Conservation (phyloP, 202 grass and related monocot species). For the Eragrostis tef region DNA sequence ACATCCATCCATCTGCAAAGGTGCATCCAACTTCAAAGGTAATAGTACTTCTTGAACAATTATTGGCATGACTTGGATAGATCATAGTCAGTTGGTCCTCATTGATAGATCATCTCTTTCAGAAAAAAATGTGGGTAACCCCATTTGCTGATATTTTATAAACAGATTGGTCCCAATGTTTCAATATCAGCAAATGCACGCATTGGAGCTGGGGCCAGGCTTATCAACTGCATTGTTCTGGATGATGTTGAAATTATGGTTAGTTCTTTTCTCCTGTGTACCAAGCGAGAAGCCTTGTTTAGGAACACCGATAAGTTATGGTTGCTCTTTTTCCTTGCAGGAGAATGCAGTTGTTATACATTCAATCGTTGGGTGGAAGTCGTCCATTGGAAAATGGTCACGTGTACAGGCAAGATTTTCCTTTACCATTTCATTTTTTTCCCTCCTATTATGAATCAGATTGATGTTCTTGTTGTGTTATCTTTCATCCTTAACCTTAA, state of each 20-base stretch:
- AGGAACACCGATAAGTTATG: slow-evolving; percentile 37
- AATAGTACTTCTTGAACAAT: slow-evolving; percentile 35
- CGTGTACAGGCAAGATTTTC: slow-evolving; percentile 83
- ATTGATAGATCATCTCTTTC: neutral
- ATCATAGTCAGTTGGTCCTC: slow-evolving; percentile 32
- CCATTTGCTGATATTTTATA: slow-evolving; percentile 7
- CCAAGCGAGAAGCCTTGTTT: slow-evolving; percentile 32
- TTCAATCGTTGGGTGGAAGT: slow-evolving; percentile 98
- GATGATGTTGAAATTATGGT: slow-evolving; percentile 99
- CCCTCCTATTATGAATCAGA: neutral
- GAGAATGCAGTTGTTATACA: slow-evolving; percentile 99
- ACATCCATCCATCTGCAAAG: slow-evolving; percentile 97
- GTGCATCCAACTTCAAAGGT: slow-evolving; percentile 99
- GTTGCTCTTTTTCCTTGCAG: slow-evolving; percentile 49
- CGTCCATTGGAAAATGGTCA: slow-evolving; percentile 95
- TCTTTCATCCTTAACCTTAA: neutral
- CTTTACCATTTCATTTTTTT: slow-evolving; percentile 15
- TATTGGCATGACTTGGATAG: slow-evolving; percentile 17
- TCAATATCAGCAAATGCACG: slow-evolving; percentile 98
- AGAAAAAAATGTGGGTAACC: slow-evolving; percentile 34
- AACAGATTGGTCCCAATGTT: slow-evolving; percentile 97
- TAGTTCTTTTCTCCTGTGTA: slow-evolving; percentile 30
- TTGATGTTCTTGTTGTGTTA: neutral
- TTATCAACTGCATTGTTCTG: slow-evolving; percentile 96
- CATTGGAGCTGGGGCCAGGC: slow-evolving; percentile 90